Evolutionary conservation across 139 green algal species (phyloP), one percentile per base, ranked within the genome.

Genomic region (Picocystis salinarum): DNA sequence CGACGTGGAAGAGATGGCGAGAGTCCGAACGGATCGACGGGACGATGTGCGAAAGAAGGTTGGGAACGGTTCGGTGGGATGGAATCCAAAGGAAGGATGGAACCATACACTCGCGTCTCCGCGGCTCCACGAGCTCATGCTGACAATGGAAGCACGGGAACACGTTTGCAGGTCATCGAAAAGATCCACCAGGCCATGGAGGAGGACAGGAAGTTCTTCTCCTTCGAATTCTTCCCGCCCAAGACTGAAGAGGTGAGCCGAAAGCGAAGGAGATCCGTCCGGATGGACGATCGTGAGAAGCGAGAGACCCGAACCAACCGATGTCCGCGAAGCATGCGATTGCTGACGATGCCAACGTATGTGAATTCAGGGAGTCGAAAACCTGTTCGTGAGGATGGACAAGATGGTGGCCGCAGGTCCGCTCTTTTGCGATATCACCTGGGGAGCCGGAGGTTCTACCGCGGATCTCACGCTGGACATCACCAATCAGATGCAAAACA

Each of bases 401-500:
- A 58, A 77, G 23, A 91, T 96, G 80, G 79, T 64, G 2, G 52
- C 74, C 1, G 61, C 79, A 42, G 64, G 66, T 12, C 85, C 85
- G 11, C 57, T 59, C 0, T 96, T 96, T 50, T 96, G 86, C 49
- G 85, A 96, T 54, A 96, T 96, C 61, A 96, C 85, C 9, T 96
- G 85, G 85, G 85, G 85, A n/a, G 85, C 85, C 9, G 85, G 85
- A 23, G 85, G 85, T 40, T 83, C 67, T 29, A 96, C 85, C 3
- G 76, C 83, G 5, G 86, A 96, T 29, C 66, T 95, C 0, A 96
- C 85, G 0, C 66, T 95, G 11, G 80, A 90, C 50, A 94, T 96
- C 40, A 85, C 85, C 5, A 71, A 34, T 7, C 68, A 67, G 26
- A 96, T 96, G 85, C 85, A 96, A 53, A 85, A 91, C 50, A 71